These are phyloP conservation scores for Ganoderma lingzhi DNA, from an alignment of 1,284 basidiomycete genomes.

Conservation along the genomic window DNA sequence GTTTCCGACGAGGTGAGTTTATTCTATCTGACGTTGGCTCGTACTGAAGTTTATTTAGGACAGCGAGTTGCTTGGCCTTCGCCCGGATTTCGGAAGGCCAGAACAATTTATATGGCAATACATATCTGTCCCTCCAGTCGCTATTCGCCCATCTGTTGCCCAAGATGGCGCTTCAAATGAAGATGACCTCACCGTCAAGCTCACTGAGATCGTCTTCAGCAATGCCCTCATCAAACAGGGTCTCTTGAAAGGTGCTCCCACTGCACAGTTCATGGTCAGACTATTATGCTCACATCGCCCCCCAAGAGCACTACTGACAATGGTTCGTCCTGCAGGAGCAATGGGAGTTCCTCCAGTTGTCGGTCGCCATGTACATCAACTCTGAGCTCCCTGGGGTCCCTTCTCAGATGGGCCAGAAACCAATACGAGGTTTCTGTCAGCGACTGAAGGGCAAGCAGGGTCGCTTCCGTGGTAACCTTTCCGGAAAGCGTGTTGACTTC, in stretches of 20 bases:
- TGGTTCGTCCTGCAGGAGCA: constrained; percentile 71
- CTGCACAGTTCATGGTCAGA: constrained; percentile 87
- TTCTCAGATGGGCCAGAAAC: constrained; percentile 85
- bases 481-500: constrained; percentile 99
- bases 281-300: constrained; percentile 13
- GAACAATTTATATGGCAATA: constrained; percentile 99
- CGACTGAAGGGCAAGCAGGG: constrained; percentile 99
- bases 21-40: neutral
- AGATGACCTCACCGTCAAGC: constrained; percentile 97
- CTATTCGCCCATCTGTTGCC: constrained; percentile 96
- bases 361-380: constrained; percentile 98
- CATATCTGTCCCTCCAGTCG: constrained; percentile 97
- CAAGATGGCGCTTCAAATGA: constrained; percentile 99
- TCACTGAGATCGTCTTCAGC: constrained; percentile 96
- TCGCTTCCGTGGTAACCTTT: constrained; percentile 97
- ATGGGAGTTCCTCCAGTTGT: constrained; percentile 97
- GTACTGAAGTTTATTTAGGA: constrained; percentile 59
- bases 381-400: constrained; percentile 96
- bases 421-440: constrained; percentile 97
- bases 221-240: constrained; percentile 95
- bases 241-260: constrained; percentile 88
- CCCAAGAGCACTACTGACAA: constrained; percentile 23
- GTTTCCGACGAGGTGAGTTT: constrained; percentile 87
- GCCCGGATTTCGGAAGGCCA: constrained; percentile 90
- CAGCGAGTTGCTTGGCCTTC: constrained; percentile 93